A percentile compares a stretch with the other conserved stretches of the same genome.
phyloP scores from a whole-genome alignment of 1,284 basidiomycete species.

The Ganoderma lingzhi region DNA sequence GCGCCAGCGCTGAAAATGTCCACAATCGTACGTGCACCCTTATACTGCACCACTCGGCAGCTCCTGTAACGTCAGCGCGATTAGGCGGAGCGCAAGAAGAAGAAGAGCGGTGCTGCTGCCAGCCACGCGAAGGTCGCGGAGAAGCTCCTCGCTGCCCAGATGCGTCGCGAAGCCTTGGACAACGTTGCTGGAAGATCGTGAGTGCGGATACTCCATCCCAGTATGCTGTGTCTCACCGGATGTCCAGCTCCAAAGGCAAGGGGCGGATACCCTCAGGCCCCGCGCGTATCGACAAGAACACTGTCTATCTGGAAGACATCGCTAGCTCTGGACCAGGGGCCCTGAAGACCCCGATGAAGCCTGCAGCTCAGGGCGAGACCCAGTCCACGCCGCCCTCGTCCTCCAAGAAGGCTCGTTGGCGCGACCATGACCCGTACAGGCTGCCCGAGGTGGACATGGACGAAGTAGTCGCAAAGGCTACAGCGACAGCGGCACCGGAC shows the following conservation, averaged over 20 bases:
- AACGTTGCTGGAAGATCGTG: slow-evolving; percentile 60
- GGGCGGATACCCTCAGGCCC: slow-evolving; percentile 46
- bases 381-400: slow-evolving; percentile 56
- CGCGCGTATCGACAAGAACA: slow-evolving; percentile 68
- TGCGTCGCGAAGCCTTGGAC: slow-evolving; percentile 90
- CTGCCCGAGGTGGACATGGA: slow-evolving; percentile 80
- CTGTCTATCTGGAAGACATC: slow-evolving; percentile 89
- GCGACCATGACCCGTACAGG: slow-evolving; percentile 85
- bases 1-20: slow-evolving; percentile 88
- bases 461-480: slow-evolving; percentile 65
- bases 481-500: slow-evolving; percentile 72
- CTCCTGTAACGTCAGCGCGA: not conserved
- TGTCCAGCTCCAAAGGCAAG: slow-evolving; percentile 48
- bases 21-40: slow-evolving; percentile 78
- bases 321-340: slow-evolving; percentile 55
- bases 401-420: slow-evolving; percentile 65
- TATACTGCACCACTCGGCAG: not conserved
- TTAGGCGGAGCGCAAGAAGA: slow-evolving; percentile 85
- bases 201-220: slow-evolving; percentile 1
- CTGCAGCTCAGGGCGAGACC: slow-evolving; percentile 41
- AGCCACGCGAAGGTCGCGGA: slow-evolving; percentile 90
- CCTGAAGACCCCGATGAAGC: slow-evolving; percentile 59
- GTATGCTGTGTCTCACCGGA: not conserved
- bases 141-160: slow-evolving; percentile 91
- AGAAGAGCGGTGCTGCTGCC: slow-evolving; percentile 87